Conservation (phyloP, 371 early-diverging fungal genomes). For the Mortierella sp. region DNA sequence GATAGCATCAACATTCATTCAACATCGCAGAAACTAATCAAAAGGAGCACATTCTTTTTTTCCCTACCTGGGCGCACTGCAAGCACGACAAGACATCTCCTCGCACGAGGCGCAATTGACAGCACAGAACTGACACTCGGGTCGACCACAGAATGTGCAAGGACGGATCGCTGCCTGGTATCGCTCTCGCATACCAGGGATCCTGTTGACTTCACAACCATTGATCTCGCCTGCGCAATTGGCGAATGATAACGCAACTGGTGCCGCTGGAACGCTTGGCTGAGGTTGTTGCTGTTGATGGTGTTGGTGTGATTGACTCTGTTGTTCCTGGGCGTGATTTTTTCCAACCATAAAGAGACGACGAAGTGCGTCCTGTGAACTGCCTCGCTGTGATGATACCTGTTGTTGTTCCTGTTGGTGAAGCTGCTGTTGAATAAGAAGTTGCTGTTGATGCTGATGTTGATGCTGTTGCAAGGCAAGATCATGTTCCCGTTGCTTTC, state of each 20-base stretch:
- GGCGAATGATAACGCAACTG: slow-evolving; percentile 17
- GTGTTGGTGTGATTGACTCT: slow-evolving; percentile 3
- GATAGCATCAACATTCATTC: not conserved
- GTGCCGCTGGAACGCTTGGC: not conserved
- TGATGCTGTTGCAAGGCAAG: slow-evolving; percentile 10
- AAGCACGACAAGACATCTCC: slow-evolving; percentile 39
- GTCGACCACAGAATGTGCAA: slow-evolving; percentile 40
- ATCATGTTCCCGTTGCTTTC: slow-evolving; percentile 16
- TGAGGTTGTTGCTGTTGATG: not conserved
- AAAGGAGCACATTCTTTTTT: not conserved
- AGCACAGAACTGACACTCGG: slow-evolving; percentile 53
- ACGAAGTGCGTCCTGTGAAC: slow-evolving; percentile 37
- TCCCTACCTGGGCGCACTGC: slow-evolving; percentile 51
- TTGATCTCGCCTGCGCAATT: slow-evolving; percentile 53
- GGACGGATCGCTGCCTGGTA: slow-evolving; percentile 35
- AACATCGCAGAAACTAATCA: no score
- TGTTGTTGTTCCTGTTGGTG: slow-evolving; percentile 20
- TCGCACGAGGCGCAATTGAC: slow-evolving; percentile 34
- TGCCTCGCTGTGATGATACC: slow-evolving; percentile 23
- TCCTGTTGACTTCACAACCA: slow-evolving; percentile 43
- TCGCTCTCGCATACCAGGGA: slow-evolving; percentile 48
- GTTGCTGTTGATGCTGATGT: slow-evolving; percentile 12
- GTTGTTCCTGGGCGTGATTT: slow-evolving; percentile 2
- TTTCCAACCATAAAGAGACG: slow-evolving; percentile 43
- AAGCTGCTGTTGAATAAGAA: not conserved